A percentile compares a stretch with the other conserved stretches of the same genome.
phyloP scores from a whole-genome alignment of 257 asterid genomes.

The Paulownia fortunei region DNA sequence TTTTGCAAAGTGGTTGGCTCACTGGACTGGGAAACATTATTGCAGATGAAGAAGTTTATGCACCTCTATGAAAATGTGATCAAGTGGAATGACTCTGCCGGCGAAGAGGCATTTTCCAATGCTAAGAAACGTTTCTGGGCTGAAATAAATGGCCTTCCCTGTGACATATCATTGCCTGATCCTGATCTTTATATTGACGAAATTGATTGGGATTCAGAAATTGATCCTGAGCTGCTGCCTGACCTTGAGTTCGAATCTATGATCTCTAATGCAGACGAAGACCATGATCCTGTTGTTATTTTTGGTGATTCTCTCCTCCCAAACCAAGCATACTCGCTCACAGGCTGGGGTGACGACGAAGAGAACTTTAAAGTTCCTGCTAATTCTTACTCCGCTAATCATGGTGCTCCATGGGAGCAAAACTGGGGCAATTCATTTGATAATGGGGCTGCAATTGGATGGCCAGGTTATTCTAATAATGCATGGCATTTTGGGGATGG shows the following conservation, averaged over 20 bases:
- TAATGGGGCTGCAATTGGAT: constrained; percentile 37
- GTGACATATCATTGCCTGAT: constrained; percentile 55
- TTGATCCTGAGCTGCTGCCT: constrained; percentile 37
- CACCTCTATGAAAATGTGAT: constrained; percentile 62
- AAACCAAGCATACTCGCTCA: constrained; percentile 37
- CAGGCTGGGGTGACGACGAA: constrained; percentile 76
- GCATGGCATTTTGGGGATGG: constrained; percentile 33
- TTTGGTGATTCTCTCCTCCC: constrained; percentile 61
- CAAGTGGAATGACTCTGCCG: constrained; percentile 83
- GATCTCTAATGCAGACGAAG: constrained; percentile 30
- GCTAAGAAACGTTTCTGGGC: constrained; percentile 83
- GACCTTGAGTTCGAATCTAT: constrained; percentile 45
- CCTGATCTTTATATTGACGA: constrained; percentile 68
- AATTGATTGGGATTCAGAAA: constrained; percentile 61
- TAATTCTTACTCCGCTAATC: constrained; percentile 35
- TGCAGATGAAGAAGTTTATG: constrained; percentile 56
- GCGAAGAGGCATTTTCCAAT: constrained; percentile 63
- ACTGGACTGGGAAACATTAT: constrained; percentile 66
- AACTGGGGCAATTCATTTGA: constrained; percentile 34
- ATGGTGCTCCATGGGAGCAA: constrained; percentile 37
- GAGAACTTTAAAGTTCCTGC: constrained; percentile 38
- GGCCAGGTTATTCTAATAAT: constrained; percentile 33
- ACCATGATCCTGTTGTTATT: constrained; percentile 58
- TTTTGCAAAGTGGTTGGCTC: constrained; percentile 72
- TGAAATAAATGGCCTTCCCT: constrained; percentile 53